Percentiles rank a stretch among this genome's conserved stretches.
Evolutionary conservation across 2,329 filamentous ascomycete species (phyloP).

Genomic region (Pestalotiopsis sp.): DNA sequence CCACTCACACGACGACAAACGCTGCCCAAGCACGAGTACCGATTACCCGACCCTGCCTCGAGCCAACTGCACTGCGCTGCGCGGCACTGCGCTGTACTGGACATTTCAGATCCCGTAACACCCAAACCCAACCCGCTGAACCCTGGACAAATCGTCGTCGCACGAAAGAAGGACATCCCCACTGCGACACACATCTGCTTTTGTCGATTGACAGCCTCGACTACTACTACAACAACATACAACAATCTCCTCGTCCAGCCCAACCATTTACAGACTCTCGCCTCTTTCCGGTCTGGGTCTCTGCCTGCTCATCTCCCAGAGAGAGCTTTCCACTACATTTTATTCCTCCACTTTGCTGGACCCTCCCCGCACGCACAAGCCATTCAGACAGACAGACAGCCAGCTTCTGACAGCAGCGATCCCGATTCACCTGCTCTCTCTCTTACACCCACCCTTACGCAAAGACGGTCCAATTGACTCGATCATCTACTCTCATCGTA

Average conservation of each 20-base stretch:
- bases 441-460: neutral
- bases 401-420: neutral
- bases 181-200: slow-evolving; percentile 3
- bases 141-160: neutral
- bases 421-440: neutral
- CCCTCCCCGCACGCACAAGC: neutral
- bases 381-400: neutral
- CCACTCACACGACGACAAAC: neutral
- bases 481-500: neutral
- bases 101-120: neutral
- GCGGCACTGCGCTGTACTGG: neutral
- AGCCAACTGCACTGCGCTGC: neutral
- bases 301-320: neutral
- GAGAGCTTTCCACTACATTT: neutral
- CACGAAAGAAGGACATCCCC: slow-evolving; percentile 2
- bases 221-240: neutral
- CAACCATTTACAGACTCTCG: neutral
- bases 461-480: neutral
- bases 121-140: neutral
- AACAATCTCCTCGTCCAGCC: neutral
- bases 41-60: neutral
- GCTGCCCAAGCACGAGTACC: neutral
- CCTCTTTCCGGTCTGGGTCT: neutral
- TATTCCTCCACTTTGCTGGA: neutral
- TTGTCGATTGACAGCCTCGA: slow-evolving; percentile 1